Percentiles rank a stretch among this genome's conserved stretches.
These are phyloP conservation scores for Neurospora pannonica DNA, from an alignment of 495 filamentous ascomycete genomes.

Conservation along the genomic window DNA sequence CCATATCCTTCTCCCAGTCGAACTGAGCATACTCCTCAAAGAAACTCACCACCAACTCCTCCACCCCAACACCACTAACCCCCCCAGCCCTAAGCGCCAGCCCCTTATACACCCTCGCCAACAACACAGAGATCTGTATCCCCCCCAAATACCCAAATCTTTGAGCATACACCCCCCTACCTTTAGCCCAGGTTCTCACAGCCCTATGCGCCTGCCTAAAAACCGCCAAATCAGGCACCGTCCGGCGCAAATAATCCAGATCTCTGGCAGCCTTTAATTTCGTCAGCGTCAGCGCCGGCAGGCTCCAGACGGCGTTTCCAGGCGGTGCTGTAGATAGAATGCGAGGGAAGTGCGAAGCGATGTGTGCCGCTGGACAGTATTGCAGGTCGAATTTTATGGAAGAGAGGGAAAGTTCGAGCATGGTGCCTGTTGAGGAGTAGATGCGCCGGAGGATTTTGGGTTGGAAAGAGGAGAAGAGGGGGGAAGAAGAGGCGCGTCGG, in stretches of 20 bases:
- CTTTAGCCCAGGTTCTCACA: constrained; percentile 45
- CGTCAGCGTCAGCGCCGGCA: constrained; percentile 37
- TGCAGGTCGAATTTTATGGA: constrained; percentile 47
- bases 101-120: constrained; percentile 44
- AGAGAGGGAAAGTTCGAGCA: constrained; percentile 44
- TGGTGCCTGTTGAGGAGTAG: constrained; percentile 40
- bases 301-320: constrained; percentile 36
- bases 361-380: constrained; percentile 44
- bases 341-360: constrained; percentile 35
- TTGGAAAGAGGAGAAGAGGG: background rate
- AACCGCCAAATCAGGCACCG: constrained; percentile 38
- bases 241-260: constrained; percentile 40
- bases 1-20: constrained; percentile 37
- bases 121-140: constrained; percentile 48
- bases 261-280: constrained; percentile 50
- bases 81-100: constrained; percentile 16
- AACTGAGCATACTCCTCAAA: constrained; percentile 50
- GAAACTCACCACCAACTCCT: constrained; percentile 41
- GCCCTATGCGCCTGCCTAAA: constrained; percentile 44
- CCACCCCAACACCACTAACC: constrained; percentile 15
- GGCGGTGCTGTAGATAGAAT: constrained; percentile 19
- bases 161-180: constrained; percentile 46
- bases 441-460: constrained; percentile 41
- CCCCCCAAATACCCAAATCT: constrained; percentile 49
- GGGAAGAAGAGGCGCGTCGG: constrained; percentile 23